phyloP scores from a whole-genome alignment of 495 filamentous ascomycete genomes.

The Aspergillus wentii region DNA sequence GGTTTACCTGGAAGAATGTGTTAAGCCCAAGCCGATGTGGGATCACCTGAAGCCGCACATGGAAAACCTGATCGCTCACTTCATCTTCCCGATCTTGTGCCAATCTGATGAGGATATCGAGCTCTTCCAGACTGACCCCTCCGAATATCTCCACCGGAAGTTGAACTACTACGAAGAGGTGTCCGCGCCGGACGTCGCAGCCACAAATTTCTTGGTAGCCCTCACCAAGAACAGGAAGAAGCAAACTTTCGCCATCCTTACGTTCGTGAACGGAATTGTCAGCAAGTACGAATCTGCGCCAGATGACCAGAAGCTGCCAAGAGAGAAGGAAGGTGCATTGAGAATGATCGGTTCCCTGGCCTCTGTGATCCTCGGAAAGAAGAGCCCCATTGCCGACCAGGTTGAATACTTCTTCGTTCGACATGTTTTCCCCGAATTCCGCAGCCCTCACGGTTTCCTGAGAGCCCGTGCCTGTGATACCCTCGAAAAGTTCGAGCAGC shows the following conservation, averaged over 20 bases:
- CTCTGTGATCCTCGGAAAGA: slow-evolving; percentile 92
- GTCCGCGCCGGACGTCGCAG: slow-evolving; percentile 90
- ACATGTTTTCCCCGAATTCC: slow-evolving; percentile 97
- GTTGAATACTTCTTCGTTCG: slow-evolving; percentile 99
- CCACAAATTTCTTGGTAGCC: slow-evolving; percentile 92
- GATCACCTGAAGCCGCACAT: slow-evolving; percentile 88
- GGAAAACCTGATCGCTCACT: slow-evolving; percentile 83
- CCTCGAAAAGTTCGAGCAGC: slow-evolving; percentile 92
- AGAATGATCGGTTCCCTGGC: slow-evolving; percentile 96
- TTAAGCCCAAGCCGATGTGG: slow-evolving; percentile 97
- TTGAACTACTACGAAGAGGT: slow-evolving; percentile 98
- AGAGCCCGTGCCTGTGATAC: slow-evolving; percentile 94
- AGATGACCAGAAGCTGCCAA: slow-evolving; percentile 80
- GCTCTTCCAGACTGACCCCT: slow-evolving; percentile 87
- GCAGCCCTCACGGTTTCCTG: slow-evolving; percentile 87
- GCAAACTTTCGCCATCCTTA: slow-evolving; percentile 88
- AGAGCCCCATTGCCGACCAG: slow-evolving; percentile 94
- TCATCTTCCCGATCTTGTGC: slow-evolving; percentile 92
- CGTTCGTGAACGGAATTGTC: slow-evolving; percentile 89
- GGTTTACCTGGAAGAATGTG: slow-evolving; percentile 92
- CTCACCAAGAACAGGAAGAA: slow-evolving; percentile 93
- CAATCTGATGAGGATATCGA: slow-evolving; percentile 90
- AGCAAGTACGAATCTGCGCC: slow-evolving; percentile 82
- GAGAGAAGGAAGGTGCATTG: slow-evolving; percentile 93
- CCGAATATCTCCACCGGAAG: slow-evolving; percentile 95